A percentile compares a stretch with the other conserved stretches of the same genome.
phyloP scores from a whole-genome alignment of 805 yeast species.

The Candida ovalis region DNA sequence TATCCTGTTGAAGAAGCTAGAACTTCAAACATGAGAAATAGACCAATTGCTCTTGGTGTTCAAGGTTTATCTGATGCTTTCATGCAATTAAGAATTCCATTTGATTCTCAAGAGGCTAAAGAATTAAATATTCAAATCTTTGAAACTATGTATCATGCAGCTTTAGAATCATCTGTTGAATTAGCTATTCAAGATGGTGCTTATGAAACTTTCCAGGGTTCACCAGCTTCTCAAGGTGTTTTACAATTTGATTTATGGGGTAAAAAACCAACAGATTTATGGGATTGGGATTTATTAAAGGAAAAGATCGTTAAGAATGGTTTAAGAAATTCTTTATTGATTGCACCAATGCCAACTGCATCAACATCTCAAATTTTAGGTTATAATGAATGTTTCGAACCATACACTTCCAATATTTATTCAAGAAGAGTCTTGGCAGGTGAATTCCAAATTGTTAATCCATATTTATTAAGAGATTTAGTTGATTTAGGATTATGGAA shows the following conservation, averaged over 20 bases:
- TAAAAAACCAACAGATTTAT: conserved; percentile 54
- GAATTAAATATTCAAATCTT: conserved; percentile 56
- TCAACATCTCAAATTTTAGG: conserved; percentile 62
- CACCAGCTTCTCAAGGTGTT: conserved; percentile 57
- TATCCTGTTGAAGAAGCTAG: conserved; percentile 56
- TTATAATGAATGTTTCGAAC: conserved; percentile 60
- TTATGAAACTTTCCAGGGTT: conserved; percentile 48
- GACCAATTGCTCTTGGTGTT: conserved; percentile 63
- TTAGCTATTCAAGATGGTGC: conserved; percentile 49
- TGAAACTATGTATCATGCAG: conserved; percentile 59
- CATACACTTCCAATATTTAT: conserved; percentile 58
- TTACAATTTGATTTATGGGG: conserved; percentile 58
- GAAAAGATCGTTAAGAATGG: conserved; percentile 46
- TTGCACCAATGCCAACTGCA: conserved; percentile 69
- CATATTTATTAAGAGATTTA: conserved; percentile 53
- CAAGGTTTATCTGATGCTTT: conserved; percentile 61
- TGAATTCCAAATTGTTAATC: conserved; percentile 61
- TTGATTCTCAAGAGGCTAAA: conserved; percentile 54
- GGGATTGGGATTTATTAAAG: conserved; percentile 57
- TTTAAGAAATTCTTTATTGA: conserved; percentile 54
- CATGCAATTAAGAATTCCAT: conserved; percentile 52
- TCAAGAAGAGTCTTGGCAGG: conserved; percentile 62
- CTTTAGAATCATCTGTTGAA: conserved; percentile 54
- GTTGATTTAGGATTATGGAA: conserved; percentile 58
- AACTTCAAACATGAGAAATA: conserved; percentile 50